Base-by-base conservation (phyloP, 352 stramenopile species). In the Phytophthora pini region DNA sequence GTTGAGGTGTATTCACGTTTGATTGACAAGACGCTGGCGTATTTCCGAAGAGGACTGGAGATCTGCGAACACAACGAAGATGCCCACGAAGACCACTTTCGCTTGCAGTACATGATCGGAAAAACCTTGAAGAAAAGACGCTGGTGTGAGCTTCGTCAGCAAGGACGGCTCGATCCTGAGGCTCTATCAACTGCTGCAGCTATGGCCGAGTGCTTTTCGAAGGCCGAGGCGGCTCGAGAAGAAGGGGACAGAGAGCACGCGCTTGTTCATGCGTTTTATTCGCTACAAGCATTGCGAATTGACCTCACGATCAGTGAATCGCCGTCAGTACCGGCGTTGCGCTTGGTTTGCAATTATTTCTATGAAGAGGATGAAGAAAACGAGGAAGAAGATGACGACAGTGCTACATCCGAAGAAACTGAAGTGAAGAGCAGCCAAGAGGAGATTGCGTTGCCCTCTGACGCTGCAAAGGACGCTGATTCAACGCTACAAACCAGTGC, bases 241-340 rank as follows among this genome's bases (percentile, higher is more conserved):
- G 63, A 89, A 13, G 84, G 82, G 6, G 83, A 90, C 39, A 79
- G 85, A 67, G 82, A 91, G 29, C 76, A 91, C 53, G 80, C 80
- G 20, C 79, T 95, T 12, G 78, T 92, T 7, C 87, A 95, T 49
- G 87, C 83, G 0, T 93, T 93, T 67, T 91, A 93, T 57, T 79
- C 80, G 5, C 59, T 93, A 7, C 84, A 93, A 55, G 75, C 80
- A 0, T 79, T 88, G 69, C 74, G 84, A 8, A 77, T 90, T 39
- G 67, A 85, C 31, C 53, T 92, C n/a, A 65, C 83, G 41, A 63
- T 80, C 1, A 58, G 47, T 9, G 56, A 76, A 12, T 68, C 62
- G 6, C 52, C 65, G 5, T 72, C 70, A 2, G 32, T 77, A 5
- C 22, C 55, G 26, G 68, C 68, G 2, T 50, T 92, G 31, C 66